Conservation (phyloP, 805 yeast genomes). For the Lachancea sp. region DNA sequence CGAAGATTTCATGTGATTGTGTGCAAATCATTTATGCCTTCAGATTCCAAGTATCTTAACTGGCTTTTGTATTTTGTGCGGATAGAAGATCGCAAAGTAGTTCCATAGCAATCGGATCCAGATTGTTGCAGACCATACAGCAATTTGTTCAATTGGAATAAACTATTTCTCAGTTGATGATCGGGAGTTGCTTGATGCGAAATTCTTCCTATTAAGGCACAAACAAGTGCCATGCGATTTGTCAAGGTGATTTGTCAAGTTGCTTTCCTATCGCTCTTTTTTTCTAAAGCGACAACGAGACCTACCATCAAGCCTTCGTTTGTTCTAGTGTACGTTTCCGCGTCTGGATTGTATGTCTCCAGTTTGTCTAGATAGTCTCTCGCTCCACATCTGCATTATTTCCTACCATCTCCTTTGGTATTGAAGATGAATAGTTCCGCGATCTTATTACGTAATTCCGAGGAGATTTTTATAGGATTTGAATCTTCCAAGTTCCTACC, state of each 20-base stretch:
- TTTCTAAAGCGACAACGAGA: constrained; percentile 8
- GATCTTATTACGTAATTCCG: no score
- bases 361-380: constrained; percentile 14
- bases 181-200: constrained; percentile 7
- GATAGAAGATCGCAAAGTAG: no score
- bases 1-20: no score
- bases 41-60: no score
- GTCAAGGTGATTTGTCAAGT: constrained; percentile 8
- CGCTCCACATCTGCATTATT: constrained; percentile 13
- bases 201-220: constrained; percentile 9
- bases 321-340: constrained; percentile 9
- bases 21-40: no score
- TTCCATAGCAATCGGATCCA: no score
- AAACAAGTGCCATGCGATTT: no score
- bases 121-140: constrained; percentile 1
- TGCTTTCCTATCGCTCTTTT: constrained; percentile 6
- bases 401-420: constrained; percentile 12
- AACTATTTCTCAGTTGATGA: constrained; percentile 7
- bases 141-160: constrained; percentile 9
- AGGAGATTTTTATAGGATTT: no score
- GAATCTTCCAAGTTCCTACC: no score
- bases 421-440: constrained; percentile 16
- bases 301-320: constrained; percentile 14
- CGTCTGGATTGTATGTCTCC: constrained; percentile 10
- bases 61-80: no score